phyloP scores from a whole-genome alignment of 179 eudicot species.

The Drosera spatulata region DNA sequence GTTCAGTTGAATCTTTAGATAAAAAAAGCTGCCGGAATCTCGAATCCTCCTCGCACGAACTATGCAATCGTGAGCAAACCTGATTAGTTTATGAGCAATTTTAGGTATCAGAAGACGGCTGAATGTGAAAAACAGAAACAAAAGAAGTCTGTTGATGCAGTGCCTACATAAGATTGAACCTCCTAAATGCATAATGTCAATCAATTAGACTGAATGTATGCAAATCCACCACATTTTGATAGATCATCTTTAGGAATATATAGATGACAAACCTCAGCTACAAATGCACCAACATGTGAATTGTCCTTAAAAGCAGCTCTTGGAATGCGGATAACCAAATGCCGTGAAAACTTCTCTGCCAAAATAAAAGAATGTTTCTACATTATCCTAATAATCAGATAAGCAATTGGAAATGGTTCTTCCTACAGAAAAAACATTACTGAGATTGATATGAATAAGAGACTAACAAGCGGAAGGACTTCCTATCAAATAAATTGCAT shows the following conservation, averaged over 20 bases:
- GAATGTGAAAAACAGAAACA: no score
- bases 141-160: no score
- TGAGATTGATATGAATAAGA: no score
- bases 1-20: constrained; percentile 50
- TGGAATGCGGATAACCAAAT: constrained; percentile 69
- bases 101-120: constrained; percentile 2
- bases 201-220: no score
- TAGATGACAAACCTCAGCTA: constrained; percentile 94
- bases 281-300: constrained; percentile 84
- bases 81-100: constrained; percentile 13
- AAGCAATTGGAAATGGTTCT: background rate
- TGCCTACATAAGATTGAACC: no score
- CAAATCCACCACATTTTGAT: no score
- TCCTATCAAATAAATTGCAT: no score
- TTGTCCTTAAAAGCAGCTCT: constrained; percentile 87
- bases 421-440: background rate
- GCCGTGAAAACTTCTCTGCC: constrained; percentile 86
- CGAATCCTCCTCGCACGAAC: constrained; percentile 41
- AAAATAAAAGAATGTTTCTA: constrained; percentile 2
- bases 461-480: no score
- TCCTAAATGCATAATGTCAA: no score
- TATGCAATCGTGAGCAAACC: constrained; percentile 66
- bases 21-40: constrained; percentile 52
- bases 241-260: no score
- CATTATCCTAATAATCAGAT: background rate